Conservation (phyloP, 2,329 filamentous ascomycete species). For the Alternaria viburni region DNA sequence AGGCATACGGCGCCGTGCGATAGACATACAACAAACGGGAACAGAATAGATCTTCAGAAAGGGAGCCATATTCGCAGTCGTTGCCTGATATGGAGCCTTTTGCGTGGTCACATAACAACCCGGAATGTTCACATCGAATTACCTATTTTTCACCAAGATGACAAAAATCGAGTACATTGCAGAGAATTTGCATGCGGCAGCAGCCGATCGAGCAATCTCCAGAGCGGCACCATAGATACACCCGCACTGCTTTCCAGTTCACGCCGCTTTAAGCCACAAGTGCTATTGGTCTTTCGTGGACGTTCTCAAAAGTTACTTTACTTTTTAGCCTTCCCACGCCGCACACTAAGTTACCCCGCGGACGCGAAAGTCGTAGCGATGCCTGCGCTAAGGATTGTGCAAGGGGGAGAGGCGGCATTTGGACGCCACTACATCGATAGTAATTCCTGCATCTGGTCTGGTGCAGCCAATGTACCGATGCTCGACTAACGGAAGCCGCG, state of each 20-base stretch:
- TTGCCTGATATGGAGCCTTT: not conserved
- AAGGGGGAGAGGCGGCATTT: constrained; percentile 11
- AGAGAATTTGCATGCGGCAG: constrained; percentile 19
- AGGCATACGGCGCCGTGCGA: not conserved
- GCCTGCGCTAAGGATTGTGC: constrained; percentile 7
- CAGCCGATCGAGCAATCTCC: constrained; percentile 8
- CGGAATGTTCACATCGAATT: not conserved
- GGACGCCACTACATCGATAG: constrained; percentile 9
- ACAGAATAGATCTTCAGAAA: constrained; percentile 1
- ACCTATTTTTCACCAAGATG: not conserved
- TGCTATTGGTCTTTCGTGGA: not conserved
- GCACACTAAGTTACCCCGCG: constrained; percentile 17
- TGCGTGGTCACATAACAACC: not conserved
- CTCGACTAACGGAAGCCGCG: constrained; percentile 17
- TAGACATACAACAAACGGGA: constrained; percentile 4
- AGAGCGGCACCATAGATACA: constrained; percentile 8
- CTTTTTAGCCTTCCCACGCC: constrained; percentile 11
- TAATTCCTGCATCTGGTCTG: constrained; percentile 11
- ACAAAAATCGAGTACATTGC: constrained; percentile 3
- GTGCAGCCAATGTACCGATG: constrained; percentile 19
- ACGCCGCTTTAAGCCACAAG: constrained; percentile 11
- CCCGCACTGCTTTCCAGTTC: not conserved
- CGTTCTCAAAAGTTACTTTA: constrained; percentile 4
- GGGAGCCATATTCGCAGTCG: constrained; percentile 1
- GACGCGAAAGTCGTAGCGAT: constrained; percentile 3